Evolutionary conservation across 2,329 filamentous ascomycete species (phyloP).

Genomic region (Tympanopsis confertula): DNA sequence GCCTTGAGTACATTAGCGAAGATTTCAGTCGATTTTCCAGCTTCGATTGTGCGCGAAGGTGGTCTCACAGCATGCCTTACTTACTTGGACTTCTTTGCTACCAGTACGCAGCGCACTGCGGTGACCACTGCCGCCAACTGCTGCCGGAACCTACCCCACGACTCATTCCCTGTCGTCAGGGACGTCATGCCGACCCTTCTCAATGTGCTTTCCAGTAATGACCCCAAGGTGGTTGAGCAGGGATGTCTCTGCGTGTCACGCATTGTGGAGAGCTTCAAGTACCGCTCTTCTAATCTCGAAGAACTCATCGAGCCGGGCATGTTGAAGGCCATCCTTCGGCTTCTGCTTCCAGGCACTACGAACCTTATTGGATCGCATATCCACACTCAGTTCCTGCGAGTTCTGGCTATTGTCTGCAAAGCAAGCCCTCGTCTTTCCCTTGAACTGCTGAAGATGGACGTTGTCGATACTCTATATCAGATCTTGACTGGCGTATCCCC

Average conservation of each 20-base stretch:
- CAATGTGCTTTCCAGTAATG: slow-evolving; percentile 79
- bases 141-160: slow-evolving; percentile 89
- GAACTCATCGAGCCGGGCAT: slow-evolving; percentile 83
- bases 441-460: slow-evolving; percentile 88
- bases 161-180: slow-evolving; percentile 80
- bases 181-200: slow-evolving; percentile 95
- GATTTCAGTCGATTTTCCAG: slow-evolving; percentile 90
- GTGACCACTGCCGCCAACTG: slow-evolving; percentile 97
- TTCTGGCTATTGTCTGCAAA: slow-evolving; percentile 79
- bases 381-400: slow-evolving; percentile 89
- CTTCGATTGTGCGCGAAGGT: slow-evolving; percentile 88
- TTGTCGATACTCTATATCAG: slow-evolving; percentile 94
- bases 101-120: slow-evolving; percentile 88
- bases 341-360: slow-evolving; percentile 84
- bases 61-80: slow-evolving; percentile 91
- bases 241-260: slow-evolving; percentile 89
- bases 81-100: slow-evolving; percentile 94
- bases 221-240: slow-evolving; percentile 94
- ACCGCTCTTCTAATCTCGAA: slow-evolving; percentile 77
- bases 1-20: slow-evolving; percentile 93
- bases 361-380: slow-evolving; percentile 90
- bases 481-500: slow-evolving; percentile 93
- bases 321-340: slow-evolving; percentile 70
- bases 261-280: slow-evolving; percentile 93
- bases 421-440: slow-evolving; percentile 79